These are phyloP conservation scores for Vachellia collinsii DNA, from an alignment of 306 rosid species.

Conservation along the genomic window DNA sequence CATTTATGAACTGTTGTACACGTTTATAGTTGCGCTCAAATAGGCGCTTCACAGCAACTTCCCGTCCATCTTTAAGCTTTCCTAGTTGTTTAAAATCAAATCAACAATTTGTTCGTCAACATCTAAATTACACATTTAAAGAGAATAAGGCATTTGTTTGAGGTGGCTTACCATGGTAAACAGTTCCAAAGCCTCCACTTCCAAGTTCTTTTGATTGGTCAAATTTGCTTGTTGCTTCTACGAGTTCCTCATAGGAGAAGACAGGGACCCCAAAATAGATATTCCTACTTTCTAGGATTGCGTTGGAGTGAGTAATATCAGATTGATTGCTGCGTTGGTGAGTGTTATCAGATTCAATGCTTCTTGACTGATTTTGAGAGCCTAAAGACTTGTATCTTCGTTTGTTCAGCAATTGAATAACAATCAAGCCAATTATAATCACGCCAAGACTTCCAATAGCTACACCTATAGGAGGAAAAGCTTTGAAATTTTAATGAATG, in stretches of 20 bases:
- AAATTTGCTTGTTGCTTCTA: constrained; percentile 61
- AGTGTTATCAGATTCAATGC: background rate
- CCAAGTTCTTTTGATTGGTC: constrained; percentile 56
- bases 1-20: constrained; percentile 66
- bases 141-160: background rate
- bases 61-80: constrained; percentile 74
- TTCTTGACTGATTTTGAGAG: constrained; percentile 20
- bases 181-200: constrained; percentile 51
- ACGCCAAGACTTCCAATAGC: background rate
- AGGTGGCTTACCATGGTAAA: constrained; percentile 37
- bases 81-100: constrained; percentile 47
- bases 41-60: constrained; percentile 78
- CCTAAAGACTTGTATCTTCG: background rate
- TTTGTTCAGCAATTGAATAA: background rate
- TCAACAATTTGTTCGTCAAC: background rate
- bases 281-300: constrained; percentile 23
- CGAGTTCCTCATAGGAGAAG: constrained; percentile 46
- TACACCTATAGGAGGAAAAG: constrained; percentile 27
- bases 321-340: background rate
- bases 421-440: background rate
- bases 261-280: constrained; percentile 37
- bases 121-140: background rate
- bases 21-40: constrained; percentile 60
- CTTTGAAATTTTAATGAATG: background rate
- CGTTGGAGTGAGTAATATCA: background rate